Conservation (phyloP, 352 stramenopile genomes). For the Phytophthora macrochlamydospora region DNA sequence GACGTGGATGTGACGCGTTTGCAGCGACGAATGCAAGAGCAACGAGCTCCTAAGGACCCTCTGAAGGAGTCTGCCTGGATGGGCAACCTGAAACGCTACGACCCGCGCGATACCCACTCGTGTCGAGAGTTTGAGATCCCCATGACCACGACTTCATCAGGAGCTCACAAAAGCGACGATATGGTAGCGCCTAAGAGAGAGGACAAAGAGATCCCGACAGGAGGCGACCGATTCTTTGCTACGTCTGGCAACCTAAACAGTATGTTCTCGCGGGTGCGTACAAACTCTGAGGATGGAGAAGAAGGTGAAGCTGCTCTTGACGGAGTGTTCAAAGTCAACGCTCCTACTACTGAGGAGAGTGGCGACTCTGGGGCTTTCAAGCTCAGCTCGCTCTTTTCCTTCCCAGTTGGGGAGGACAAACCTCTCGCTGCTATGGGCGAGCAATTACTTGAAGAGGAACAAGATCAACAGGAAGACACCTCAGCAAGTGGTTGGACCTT, state of each 20-base stretch:
- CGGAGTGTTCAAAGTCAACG: constrained; percentile 53
- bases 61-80: constrained; percentile 84
- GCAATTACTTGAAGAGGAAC: constrained; percentile 52
- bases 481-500: constrained; percentile 25
- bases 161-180: constrained; percentile 29
- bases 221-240: constrained; percentile 76
- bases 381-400: constrained; percentile 75
- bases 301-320: constrained; percentile 78
- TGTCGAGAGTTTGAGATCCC: constrained; percentile 57
- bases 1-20: constrained; percentile 73
- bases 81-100: constrained; percentile 74
- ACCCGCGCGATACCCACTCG: constrained; percentile 50
- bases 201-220: constrained; percentile 54
- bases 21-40: constrained; percentile 49
- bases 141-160: constrained; percentile 27
- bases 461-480: constrained; percentile 16
- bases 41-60: constrained; percentile 55
- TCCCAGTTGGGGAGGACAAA: constrained; percentile 57
- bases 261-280: constrained; percentile 78
- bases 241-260: constrained; percentile 61
- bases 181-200: constrained; percentile 21
- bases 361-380: constrained; percentile 50
- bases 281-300: constrained; percentile 81
- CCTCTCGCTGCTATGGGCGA: constrained; percentile 50
- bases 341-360: constrained; percentile 7